Evolutionary conservation across 2,329 filamentous ascomycete species (phyloP), one percentile per base, ranked within the genome.

Genomic region (Pestalotiopsis sp.): DNA sequence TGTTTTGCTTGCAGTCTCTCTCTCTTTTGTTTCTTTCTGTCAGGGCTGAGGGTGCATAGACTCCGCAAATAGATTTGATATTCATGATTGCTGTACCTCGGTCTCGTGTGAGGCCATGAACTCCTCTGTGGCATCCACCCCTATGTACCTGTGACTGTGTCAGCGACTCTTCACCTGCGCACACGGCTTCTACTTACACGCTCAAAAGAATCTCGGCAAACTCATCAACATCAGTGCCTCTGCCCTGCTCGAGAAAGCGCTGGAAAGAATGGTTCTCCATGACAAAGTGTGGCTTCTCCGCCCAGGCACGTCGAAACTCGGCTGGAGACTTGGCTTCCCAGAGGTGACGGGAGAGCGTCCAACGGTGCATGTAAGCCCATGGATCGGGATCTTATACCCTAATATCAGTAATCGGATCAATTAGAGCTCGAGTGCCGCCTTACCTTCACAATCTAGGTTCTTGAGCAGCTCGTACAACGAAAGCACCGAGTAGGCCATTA

Each of bases 311-410:
- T 58, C 63, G 68, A 68, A 80, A 80, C 14, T 75, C 72, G 38
- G 71, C 73, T 9, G 77, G 69, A 1, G 75, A 77, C 31, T 67
- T 59, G 3, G 77, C 77, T 66, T 79, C 74, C 78, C 78, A 79
- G 11, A 79, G 68, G 12, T 71, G 70, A 14, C 76, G 74, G 27
- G 75, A 73, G 9, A 79, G 71, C 2, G 77, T 78, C 77, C 77
- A 79, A 52, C 76, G 73, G 70, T 79, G 76, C 25, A 71, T 64
- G n/a, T 72, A 73, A 27, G 61, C 67, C 78, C 77, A 78, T 14
- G 73, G 70, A 27, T 52, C 66, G 6, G 49, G 66, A 7, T 66
- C 67, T 12, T 71, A 72, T 70, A 52, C 38, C n/a, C 20, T 41
- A 5, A 61, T 7, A 58, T 74, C 67, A 75, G 62, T 67, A 23